These are phyloP conservation scores for Aspergillus aculeatinus DNA, from an alignment of 2,329 filamentous ascomycete species.

Conservation along the genomic window DNA sequence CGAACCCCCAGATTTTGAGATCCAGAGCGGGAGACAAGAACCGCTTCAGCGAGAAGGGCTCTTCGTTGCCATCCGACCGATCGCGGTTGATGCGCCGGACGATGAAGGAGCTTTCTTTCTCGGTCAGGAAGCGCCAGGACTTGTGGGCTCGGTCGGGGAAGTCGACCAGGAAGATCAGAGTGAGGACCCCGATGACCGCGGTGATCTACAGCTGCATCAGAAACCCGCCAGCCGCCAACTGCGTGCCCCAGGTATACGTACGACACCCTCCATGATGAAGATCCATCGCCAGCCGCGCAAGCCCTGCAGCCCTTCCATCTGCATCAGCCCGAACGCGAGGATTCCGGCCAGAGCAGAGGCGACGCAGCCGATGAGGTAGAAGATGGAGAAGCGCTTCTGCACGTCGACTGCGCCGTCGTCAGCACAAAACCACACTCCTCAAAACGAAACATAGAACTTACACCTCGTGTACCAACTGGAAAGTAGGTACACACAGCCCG, in stretches of 20 bases:
- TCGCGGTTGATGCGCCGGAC: constrained; percentile 54
- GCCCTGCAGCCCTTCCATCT: constrained; percentile 45
- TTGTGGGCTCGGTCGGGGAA: constrained; percentile 38
- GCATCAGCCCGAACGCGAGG: constrained; percentile 43
- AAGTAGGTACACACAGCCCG: constrained; percentile 68
- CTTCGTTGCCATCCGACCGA: constrained; percentile 50
- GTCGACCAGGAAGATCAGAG: constrained; percentile 39
- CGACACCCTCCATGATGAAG: constrained; percentile 55
- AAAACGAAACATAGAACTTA: constrained; percentile 12
- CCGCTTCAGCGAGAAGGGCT: constrained; percentile 48
- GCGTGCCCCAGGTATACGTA: constrained; percentile 11
- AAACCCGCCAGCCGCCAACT: neutral
- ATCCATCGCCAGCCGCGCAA: constrained; percentile 55
- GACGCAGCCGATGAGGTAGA: constrained; percentile 52
- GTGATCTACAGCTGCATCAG: constrained; percentile 23
- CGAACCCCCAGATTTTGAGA: constrained; percentile 57
- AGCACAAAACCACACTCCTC: neutral
- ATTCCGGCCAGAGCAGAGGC: constrained; percentile 51
- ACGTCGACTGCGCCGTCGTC: constrained; percentile 25
- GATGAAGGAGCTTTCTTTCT: constrained; percentile 49
- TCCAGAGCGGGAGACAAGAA: constrained; percentile 52
- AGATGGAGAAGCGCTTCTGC: constrained; percentile 41
- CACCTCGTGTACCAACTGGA: constrained; percentile 67
- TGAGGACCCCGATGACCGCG: constrained; percentile 27
- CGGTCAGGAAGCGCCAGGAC: constrained; percentile 35